Evolutionary conservation across 495 filamentous ascomycete species (phyloP), one percentile per base, ranked within the genome.

Genomic region (Penicillium turbatum): DNA sequence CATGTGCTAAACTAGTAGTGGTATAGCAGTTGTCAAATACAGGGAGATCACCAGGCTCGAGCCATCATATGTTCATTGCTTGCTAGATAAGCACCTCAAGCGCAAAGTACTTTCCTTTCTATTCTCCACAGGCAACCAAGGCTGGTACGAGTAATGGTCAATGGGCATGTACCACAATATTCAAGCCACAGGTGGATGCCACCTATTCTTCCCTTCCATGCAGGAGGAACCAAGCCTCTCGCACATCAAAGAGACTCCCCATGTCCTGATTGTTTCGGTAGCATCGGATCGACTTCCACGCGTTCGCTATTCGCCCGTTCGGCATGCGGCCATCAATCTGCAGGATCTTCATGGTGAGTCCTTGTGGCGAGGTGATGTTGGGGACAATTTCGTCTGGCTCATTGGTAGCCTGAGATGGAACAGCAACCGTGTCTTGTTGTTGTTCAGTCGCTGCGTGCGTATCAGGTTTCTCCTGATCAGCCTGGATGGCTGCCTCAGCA

Each of bases 221-320:
- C 41, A 58, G 68, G 11, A 65, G 5, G 53, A 57, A 77, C 74
- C 72, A 77, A 43, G 67, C 65, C 39, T 80, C 74, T 19, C 79
- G 65, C 46, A 82, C 64, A 52, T 82, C 80, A 62, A 72, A 83
- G 9, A 82, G 67, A 46, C 66, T 76, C 6, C 80, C 80, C 56
- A 82, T 75, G 47, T 82, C 80, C 62, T 83, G 79, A 30, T 83
- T 79, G 29, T 77, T 63, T 21, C 80, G 69, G 30, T 72, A 72
- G 40, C 69, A 74, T 6, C 80, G 77, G 37, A 81, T 54, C 30
- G 70, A 64, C 54, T 80, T 79, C 79, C 79, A 83, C 6, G 75
- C 61, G 65, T 80, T 82, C 1, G 64, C 61, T 38, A 65, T 69
- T 16, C 75, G 71, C 3, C 72, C 71, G 45, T 54, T 51, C 4